These are phyloP conservation scores for Solanum phureja DNA, from an alignment of 257 asterid species.

Conservation along the genomic window DNA sequence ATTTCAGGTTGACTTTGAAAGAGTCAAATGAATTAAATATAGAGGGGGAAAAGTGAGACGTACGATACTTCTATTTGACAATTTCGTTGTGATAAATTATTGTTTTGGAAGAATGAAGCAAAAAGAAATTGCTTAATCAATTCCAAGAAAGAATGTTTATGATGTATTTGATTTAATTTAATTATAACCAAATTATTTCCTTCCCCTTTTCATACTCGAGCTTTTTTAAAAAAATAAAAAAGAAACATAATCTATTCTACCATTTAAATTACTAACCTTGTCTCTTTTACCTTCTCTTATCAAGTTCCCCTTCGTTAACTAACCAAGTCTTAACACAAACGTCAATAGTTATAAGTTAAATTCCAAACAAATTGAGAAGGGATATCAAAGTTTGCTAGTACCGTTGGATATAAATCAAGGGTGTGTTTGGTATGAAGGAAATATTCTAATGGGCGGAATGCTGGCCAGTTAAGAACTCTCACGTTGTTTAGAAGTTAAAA, in stretches of 20 bases:
- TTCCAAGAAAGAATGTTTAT: not conserved
- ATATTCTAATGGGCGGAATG: not conserved
- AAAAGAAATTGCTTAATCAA: not conserved
- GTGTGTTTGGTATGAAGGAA: not conserved
- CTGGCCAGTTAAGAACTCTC: not conserved
- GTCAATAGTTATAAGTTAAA: not conserved
- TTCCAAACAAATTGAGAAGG: not conserved
- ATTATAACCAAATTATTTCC: not conserved
- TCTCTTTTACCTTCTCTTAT: not conserved
- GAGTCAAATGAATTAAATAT: not conserved
- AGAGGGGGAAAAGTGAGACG: not conserved
- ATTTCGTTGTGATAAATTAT: not conserved
- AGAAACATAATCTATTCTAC: not conserved
- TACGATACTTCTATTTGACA: not conserved
- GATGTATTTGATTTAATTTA: not conserved
- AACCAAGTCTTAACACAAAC: not conserved
- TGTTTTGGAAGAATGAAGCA: not conserved
- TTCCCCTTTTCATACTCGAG: not conserved
- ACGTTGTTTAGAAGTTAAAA: no score
- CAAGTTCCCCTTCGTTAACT: not conserved
- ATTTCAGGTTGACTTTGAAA: not conserved
- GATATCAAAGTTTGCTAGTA: not conserved
- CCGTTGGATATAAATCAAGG: not conserved
- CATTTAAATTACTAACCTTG: not conserved
- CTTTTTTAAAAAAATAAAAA: no score